Percentiles rank a stretch among this genome's conserved stretches.
phyloP scores from a whole-genome alignment of 228 moss, liverwort and hornwort genomes.

The Sphagnum magellanicum region DNA sequence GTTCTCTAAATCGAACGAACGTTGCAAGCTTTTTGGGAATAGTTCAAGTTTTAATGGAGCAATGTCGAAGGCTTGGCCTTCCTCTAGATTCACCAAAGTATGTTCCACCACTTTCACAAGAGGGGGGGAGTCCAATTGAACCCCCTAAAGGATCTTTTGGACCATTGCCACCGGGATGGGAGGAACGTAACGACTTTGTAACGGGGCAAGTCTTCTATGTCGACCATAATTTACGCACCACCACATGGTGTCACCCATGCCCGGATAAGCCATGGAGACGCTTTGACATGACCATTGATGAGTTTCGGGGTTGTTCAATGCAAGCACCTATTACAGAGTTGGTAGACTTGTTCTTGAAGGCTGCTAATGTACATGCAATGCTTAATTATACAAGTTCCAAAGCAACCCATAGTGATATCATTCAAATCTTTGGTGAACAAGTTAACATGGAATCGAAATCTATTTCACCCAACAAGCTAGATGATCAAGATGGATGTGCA shows the following conservation, averaged over 20 bases:
- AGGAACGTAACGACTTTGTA: conserved; percentile 80
- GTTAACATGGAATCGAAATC: neutral
- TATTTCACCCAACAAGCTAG: too few species aligned
- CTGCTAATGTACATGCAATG: conserved; percentile 96
- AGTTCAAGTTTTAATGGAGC: conserved; percentile 87
- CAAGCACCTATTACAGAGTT: conserved; percentile 67
- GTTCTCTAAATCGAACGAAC: conserved; percentile 94
- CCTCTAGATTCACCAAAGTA: conserved; percentile 66
- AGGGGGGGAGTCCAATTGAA: conserved; percentile 37
- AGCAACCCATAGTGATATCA: conserved; percentile 98
- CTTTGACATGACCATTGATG: conserved; percentile 88
- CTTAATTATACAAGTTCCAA: conserved; percentile 96
- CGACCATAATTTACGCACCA: conserved; percentile 88
- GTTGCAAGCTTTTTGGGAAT: conserved; percentile 98
- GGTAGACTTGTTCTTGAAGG: conserved; percentile 77
- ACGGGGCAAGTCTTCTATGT: conserved; percentile 89
- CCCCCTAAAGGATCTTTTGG: conserved; percentile 65
- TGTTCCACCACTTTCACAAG: conserved; percentile 34
- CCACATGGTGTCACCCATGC: conserved; percentile 95
- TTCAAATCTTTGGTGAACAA: conserved; percentile 92
- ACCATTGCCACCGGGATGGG: conserved; percentile 92
- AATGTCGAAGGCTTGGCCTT: conserved; percentile 81
- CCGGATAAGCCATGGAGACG: conserved; percentile 92
- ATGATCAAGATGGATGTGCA: conserved; percentile 64
- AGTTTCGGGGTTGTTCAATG: conserved; percentile 80